Conservation (phyloP, 2,329 filamentous ascomycete species). For the Fusarium setosum region DNA sequence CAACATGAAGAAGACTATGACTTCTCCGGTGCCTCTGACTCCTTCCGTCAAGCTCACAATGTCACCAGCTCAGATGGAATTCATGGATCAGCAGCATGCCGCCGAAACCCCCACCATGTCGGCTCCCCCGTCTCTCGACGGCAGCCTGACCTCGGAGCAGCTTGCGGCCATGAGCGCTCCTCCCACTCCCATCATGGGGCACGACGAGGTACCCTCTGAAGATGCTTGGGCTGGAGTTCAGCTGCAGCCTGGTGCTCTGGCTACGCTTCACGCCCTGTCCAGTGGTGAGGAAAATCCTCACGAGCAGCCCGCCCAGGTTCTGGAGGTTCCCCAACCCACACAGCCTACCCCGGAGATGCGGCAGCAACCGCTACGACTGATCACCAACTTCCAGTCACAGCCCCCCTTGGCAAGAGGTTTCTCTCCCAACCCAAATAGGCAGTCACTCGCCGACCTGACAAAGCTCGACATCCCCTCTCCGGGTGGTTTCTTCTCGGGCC, state of each 20-base stretch:
- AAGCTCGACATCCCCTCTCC: conserved; percentile 91
- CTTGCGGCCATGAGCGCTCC: conserved; percentile 86
- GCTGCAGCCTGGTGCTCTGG: conserved; percentile 83
- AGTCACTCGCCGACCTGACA: conserved; percentile 78
- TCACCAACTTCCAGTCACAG: conserved; percentile 53
- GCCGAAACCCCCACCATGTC: conserved; percentile 79
- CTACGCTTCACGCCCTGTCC: conserved; percentile 81
- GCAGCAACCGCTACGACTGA: conserved; percentile 62
- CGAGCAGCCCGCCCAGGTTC: conserved; percentile 53
- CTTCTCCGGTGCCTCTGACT: conserved; percentile 71
- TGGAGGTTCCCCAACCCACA: conserved; percentile 57
- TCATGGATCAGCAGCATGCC: conserved; percentile 72
- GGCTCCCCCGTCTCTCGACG: conserved; percentile 88
- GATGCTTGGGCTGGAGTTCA: conserved; percentile 78
- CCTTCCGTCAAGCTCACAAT: conserved; percentile 77
- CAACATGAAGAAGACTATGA: conserved; percentile 57
- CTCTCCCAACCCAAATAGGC: conserved; percentile 52
- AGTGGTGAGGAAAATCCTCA: conserved; percentile 71
- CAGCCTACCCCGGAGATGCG: conserved; percentile 56
- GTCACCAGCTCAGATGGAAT: conserved; percentile 78
- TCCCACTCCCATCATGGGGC: conserved; percentile 79
- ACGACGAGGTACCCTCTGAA: conserved; percentile 64
- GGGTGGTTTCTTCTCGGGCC: conserved; percentile 88
- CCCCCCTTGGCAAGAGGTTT: conserved; percentile 30
- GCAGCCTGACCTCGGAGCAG: conserved; percentile 89